Evolutionary conservation across 305 asterid genomes (phyloP), one percentile per base, ranked within the genome.

Genomic region (Rubia tinctorum): DNA sequence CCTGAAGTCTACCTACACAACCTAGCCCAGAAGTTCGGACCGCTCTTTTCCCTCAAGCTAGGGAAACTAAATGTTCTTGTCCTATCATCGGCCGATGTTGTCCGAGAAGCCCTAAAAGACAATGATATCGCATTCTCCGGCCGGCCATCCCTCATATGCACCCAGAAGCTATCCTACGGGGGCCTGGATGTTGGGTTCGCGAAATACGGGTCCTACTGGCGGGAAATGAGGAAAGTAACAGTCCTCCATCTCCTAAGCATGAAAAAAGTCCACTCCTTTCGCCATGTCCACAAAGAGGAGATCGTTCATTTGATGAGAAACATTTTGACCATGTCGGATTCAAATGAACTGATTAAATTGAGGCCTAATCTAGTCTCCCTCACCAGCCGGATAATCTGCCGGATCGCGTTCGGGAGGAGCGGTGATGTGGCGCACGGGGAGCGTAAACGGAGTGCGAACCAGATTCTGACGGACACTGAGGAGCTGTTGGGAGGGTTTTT

Each of bases 331-430:
- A 37, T 34, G 15, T 56, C 81, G 2, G 18, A 40, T 49, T 65
- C 56, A 3, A 68, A 73, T 0, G 4, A 72, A 23, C 9, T 42
- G 7, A 45, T 78, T 2, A 61, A 86, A 12, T 25, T 82, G 23
- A 80, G 73, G 10, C 77, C 78, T 22, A 18, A 7, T n/a, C 6
- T 71, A 13, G 37, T 43, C 37, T 49, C 13, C 17, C 73, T 79
- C 0, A 67, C 81, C 0, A 66, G 64, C 11, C 59, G 37, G 6
- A 8, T 77, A 12, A 71, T 79, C 2, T 76, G 70, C 18, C 59
- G 83, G 14, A 59, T 75, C 7, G 83, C 80, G 0, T 76, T 82
- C 7, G 86, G 86, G 27, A 79, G 59, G 65, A 69, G 49, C 4
- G 66, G 73, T n/a, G 73, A 74, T 5, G 62, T 64, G 2, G 78